These are phyloP conservation scores for Clarireedia hainanense DNA, from an alignment of 2,329 filamentous ascomycete species.

Conservation along the genomic window DNA sequence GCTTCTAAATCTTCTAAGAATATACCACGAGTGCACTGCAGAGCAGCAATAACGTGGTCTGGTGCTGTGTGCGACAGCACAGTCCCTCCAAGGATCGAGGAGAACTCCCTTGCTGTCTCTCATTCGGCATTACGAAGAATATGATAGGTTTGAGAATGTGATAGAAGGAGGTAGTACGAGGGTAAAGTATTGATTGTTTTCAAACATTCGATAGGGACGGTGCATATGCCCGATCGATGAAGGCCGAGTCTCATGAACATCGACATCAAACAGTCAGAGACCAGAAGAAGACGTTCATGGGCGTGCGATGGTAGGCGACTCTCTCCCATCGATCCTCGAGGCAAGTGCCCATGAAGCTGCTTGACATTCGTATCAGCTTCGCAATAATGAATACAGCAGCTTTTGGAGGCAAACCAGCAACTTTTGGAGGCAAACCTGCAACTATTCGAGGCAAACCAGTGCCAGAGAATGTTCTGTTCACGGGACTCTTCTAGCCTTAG, in stretches of 20 bases:
- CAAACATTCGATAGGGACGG: conserved; percentile 4
- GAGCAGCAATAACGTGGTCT: conserved; percentile 2
- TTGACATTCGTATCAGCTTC: not conserved
- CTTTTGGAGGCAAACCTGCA: not conserved
- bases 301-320: not conserved
- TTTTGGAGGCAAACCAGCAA: not conserved
- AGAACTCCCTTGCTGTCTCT: not conserved
- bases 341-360: not conserved
- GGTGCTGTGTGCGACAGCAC: not conserved
- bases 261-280: not conserved
- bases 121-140: not conserved
- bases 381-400: not conserved
- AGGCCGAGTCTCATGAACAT: conserved; percentile 9
- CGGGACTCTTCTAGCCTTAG: not conserved
- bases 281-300: not conserved
- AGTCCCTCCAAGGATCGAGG: not conserved
- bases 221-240: conserved; percentile 7
- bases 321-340: not conserved
- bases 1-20: not conserved
- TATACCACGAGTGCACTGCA: not conserved
- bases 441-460: not conserved
- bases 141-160: not conserved
- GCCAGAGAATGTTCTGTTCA: not conserved
- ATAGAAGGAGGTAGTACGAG: conserved; percentile 2
- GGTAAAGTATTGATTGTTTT: conserved; percentile 7